Evolutionary conservation across 768 basidiomycete genomes (phyloP).

Genomic region (Kwoniella dendrophila): DNA sequence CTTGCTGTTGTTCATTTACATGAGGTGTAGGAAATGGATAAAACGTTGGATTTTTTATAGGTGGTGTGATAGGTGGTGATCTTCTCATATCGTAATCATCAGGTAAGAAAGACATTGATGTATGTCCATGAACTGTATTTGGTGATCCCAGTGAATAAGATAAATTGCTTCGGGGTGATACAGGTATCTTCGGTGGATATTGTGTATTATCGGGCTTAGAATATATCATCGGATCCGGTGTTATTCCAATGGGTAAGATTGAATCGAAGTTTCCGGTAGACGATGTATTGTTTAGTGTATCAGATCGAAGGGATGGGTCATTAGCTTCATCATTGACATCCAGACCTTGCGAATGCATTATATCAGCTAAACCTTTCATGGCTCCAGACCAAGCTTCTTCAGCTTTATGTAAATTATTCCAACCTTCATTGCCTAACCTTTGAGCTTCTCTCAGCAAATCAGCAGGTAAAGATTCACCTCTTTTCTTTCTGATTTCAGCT

Average conservation of each 20-base stretch:
- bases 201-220: background rate
- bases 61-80: background rate
- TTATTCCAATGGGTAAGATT: background rate
- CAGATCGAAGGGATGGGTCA: background rate
- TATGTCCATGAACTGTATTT: background rate
- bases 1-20: background rate
- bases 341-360: conserved; percentile 2
- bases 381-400: conserved; percentile 34
- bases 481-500: conserved; percentile 1
- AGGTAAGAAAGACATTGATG: conserved; percentile 12
- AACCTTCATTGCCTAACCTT: conserved; percentile 26
- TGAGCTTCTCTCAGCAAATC: conserved; percentile 29
- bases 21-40: background rate
- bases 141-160: conserved; percentile 10
- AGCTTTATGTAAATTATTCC: conserved; percentile 31
- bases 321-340: background rate
- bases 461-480: conserved; percentile 17
- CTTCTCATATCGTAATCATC: conserved; percentile 10
- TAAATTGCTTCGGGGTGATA: background rate
- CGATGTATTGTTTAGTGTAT: background rate
- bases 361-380: conserved; percentile 19
- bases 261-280: conserved; percentile 1
- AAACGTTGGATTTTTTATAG: background rate
- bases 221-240: background rate
- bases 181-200: background rate